Evolutionary conservation across 1,284 basidiomycete genomes (phyloP).

Genomic region (Coriolopsis trogii): DNA sequence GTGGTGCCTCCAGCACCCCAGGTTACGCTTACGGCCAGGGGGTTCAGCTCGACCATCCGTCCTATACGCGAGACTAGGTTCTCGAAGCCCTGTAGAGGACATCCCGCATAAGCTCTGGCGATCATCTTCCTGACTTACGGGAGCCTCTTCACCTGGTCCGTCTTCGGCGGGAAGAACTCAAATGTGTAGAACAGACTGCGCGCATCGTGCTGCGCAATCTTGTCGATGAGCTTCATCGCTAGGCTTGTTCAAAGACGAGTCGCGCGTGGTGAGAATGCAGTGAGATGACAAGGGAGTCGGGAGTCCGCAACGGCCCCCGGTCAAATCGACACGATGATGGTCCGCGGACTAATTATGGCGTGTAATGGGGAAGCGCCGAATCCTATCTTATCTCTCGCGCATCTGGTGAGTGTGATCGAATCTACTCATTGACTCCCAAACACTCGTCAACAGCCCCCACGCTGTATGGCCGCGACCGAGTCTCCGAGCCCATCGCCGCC

Average conservation of each 20-base stretch:
- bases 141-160: constrained; percentile 65
- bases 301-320: constrained; percentile 2
- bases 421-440: constrained; percentile 16
- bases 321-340: too few relatives aligned
- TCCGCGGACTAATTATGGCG: background rate
- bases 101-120: constrained; percentile 13
- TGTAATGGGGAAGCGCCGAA: background rate
- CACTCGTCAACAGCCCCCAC: constrained; percentile 21
- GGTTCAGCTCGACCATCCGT: constrained; percentile 69
- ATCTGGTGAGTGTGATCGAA: too few relatives aligned
- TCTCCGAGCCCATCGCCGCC: constrained; percentile 2
- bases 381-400: too few relatives aligned
- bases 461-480: constrained; percentile 24
- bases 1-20: constrained; percentile 98
- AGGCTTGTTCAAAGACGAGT: background rate
- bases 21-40: constrained; percentile 86
- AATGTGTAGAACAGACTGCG: constrained; percentile 79
- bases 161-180: constrained; percentile 96
- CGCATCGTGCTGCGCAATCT: constrained; percentile 49
- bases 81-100: constrained; percentile 74
- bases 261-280: constrained; percentile 1
- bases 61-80: constrained; percentile 84
- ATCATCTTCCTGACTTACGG: constrained; percentile 17
- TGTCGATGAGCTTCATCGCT: constrained; percentile 71
- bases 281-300: constrained; percentile 1